A percentile compares a stretch with the other conserved stretches of the same genome.
These are phyloP conservation scores for Pluteus cervinus DNA, from an alignment of 768 basidiomycete genomes.

Conservation along the genomic window DNA sequence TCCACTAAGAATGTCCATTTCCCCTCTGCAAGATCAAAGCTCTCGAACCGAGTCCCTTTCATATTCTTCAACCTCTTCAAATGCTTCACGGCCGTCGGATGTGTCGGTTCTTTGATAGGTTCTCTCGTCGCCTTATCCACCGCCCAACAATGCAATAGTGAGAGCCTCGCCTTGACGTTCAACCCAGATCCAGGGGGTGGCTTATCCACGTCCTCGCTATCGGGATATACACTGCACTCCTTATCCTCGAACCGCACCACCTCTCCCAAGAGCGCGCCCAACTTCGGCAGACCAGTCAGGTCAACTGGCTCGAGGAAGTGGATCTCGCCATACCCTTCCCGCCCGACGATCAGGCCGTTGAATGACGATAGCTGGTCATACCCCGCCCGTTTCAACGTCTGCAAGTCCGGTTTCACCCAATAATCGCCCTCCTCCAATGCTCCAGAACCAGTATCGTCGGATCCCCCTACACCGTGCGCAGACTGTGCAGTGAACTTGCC, in stretches of 20 bases:
- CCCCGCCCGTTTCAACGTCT: constrained; percentile 62
- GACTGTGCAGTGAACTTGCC: constrained; percentile 34
- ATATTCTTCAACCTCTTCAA: constrained; percentile 79
- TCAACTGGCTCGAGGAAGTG: constrained; percentile 77
- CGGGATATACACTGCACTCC: constrained; percentile 92
- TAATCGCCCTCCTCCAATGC: constrained; percentile 83
- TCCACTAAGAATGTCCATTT: constrained; percentile 93
- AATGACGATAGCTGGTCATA: constrained; percentile 72
- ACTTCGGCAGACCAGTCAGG: constrained; percentile 75
- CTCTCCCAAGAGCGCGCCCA: constrained; percentile 80
- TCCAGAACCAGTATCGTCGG: constrained; percentile 21
- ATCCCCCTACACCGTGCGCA: constrained; percentile 19
- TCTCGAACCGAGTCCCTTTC: constrained; percentile 80
- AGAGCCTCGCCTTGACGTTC: constrained; percentile 80
- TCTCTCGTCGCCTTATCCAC: constrained; percentile 88
- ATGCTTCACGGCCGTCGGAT: constrained; percentile 65
- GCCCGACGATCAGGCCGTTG: constrained; percentile 76
- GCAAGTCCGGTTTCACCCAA: constrained; percentile 78
- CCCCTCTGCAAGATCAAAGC: constrained; percentile 74
- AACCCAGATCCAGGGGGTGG: constrained; percentile 80
- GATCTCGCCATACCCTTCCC: constrained; percentile 90
- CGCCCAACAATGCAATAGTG: constrained; percentile 79
- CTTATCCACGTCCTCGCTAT: constrained; percentile 80
- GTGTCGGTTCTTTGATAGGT: constrained; percentile 76
- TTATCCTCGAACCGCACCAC: constrained; percentile 86